Evolutionary conservation across 2,329 filamentous ascomycete genomes (phyloP).

Genomic region (Leptoxyphium fumago): DNA sequence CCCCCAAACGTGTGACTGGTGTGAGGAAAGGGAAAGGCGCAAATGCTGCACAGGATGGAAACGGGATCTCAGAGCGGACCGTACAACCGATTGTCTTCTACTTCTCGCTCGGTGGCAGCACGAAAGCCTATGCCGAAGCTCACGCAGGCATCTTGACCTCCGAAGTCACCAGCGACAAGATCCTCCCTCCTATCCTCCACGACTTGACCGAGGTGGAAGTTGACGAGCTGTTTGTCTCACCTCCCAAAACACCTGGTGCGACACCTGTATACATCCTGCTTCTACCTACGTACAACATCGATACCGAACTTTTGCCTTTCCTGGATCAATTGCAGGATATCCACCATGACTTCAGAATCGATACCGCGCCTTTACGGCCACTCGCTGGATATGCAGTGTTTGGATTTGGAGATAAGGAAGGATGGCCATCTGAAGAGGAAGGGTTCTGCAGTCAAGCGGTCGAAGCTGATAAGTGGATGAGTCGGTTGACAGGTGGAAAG

Average conservation of each 20-base stretch:
- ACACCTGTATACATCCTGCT: constrained; percentile 58
- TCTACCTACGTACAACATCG: constrained; percentile 87
- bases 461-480: constrained; percentile 90
- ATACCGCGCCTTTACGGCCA: constrained; percentile 64
- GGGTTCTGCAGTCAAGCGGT: constrained; percentile 89
- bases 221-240: constrained; percentile 78
- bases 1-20: constrained; percentile 18
- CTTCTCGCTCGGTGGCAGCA: constrained; percentile 74
- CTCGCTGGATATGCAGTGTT: constrained; percentile 85
- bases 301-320: constrained; percentile 78
- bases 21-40: constrained; percentile 9
- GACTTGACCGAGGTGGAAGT: constrained; percentile 80
- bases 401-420: constrained; percentile 79
- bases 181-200: constrained; percentile 48
- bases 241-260: constrained; percentile 46
- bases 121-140: constrained; percentile 52
- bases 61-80: constrained; percentile 1
- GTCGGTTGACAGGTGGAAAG: constrained; percentile 76
- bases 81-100: constrained; percentile 72
- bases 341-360: constrained; percentile 91
- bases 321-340: constrained; percentile 80
- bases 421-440: constrained; percentile 80
- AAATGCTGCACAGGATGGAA: neutral
- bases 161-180: neutral
- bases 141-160: constrained; percentile 16